Evolutionary conservation across 352 stramenopile species (phyloP), one percentile per base, ranked within the genome.

Genomic region (Phytophthora nicotianae): DNA sequence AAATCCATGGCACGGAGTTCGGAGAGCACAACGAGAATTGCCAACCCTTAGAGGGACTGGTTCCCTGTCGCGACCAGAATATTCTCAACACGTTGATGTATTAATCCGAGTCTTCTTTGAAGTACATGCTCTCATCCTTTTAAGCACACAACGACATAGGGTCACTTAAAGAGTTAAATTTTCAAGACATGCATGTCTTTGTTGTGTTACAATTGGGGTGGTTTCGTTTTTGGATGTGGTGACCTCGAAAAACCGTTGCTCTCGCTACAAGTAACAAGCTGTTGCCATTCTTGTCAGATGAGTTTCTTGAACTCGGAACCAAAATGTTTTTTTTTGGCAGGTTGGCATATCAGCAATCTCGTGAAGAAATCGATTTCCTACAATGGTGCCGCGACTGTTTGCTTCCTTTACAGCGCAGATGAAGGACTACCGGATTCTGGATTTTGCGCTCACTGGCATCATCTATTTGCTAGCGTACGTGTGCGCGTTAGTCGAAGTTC

Each of bases 51-150:
- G 40, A 72, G 11, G 64, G 64, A 5, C 41, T 72, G 17, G 33
- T 74, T 32, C 45, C 50, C 11, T 74, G 54, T 40, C 43, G 27
- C 9, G 60, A 67, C 38, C 65, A 70, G 48, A 74, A 66, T 40
- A 14, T 67, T 3, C 46, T 74, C n/a, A 74, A 74, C 49, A 41
- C 33, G 33, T 46, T 59, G 49, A 35, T 19, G 6, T 63, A 63
- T 41, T 45, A 50, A 5, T 41, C 10, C 4, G 29, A 32, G 26
- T 32, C 26, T 32, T n/a, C n/a, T n/a, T 29, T 29, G 4, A 29
- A 29, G 24, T 29, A 29, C n/a, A n/a, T n/a, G n/a, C n/a, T n/a
- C n/a, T n/a, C n/a, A n/a, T n/a, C n/a, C n/a, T n/a, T n/a, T n/a
- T n/a, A n/a, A n/a, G n/a, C n/a, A n/a, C n/a, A n/a, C n/a, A n/a